These are phyloP conservation scores for Suillus fuscotomentosus DNA, from an alignment of 768 basidiomycete species.

Conservation along the genomic window DNA sequence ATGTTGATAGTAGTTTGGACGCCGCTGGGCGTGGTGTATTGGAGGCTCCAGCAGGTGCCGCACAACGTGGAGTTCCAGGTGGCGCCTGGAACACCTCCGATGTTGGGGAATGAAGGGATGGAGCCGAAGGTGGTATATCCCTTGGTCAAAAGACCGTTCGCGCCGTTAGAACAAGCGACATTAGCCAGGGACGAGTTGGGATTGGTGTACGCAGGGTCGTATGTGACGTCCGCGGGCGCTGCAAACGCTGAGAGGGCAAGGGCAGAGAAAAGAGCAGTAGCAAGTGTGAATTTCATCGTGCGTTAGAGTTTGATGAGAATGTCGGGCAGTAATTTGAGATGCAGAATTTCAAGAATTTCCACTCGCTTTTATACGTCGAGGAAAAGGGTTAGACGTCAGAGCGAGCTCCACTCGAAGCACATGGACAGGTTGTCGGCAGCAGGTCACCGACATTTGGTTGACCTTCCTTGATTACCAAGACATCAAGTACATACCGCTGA, in stretches of 20 bases:
- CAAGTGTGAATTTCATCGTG: background rate
- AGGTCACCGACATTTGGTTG: background rate
- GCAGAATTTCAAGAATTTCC: background rate
- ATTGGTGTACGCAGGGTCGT: conserved; percentile 7
- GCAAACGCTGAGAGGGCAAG: background rate
- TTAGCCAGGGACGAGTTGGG: conserved; percentile 5
- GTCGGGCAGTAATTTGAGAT: background rate
- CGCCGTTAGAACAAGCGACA: conserved; percentile 20
- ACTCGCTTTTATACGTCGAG: background rate
- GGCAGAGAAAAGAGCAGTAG: background rate
- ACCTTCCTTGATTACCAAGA: background rate
- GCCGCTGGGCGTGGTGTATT: conserved; percentile 1
- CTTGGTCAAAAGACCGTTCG: conserved; percentile 17
- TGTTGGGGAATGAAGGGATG: conserved; percentile 11
- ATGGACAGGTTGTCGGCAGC: no score
- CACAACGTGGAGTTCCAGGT: conserved; percentile 9
- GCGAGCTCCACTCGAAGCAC: background rate
- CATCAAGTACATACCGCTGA: background rate
- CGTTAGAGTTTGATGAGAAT: no score
- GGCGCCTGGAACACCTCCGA: conserved; percentile 9
- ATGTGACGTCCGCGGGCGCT: background rate
- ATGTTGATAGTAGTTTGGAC: background rate
- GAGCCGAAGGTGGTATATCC: conserved; percentile 15
- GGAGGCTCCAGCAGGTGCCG: conserved; percentile 9
- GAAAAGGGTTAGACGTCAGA: background rate